These are phyloP conservation scores for Plantago ovata DNA, from an alignment of 257 asterid species.

Conservation along the genomic window DNA sequence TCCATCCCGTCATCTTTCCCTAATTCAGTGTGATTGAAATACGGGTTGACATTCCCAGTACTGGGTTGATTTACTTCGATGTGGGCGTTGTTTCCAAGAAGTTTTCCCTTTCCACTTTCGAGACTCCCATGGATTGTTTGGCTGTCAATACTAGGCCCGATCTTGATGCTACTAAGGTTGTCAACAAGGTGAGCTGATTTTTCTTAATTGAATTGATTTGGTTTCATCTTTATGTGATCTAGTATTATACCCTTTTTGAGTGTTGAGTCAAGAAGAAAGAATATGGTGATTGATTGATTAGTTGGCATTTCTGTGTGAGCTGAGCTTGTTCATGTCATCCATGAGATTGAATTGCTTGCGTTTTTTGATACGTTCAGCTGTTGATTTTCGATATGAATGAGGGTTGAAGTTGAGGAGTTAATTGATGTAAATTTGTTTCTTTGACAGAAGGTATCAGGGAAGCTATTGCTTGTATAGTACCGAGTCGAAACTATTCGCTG, in stretches of 20 bases:
- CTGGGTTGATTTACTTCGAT: slow-evolving; percentile 91
- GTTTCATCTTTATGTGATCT: slow-evolving; percentile 18
- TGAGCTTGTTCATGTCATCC: not conserved
- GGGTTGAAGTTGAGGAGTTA: not conserved
- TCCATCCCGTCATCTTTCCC: too few species aligned
- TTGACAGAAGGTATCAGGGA: slow-evolving; percentile 35
- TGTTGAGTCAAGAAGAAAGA: not conserved
- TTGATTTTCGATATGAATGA: not conserved
- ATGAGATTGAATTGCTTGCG: too few species aligned
- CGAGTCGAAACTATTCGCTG: slow-evolving; percentile 29
- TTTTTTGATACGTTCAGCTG: too few species aligned
- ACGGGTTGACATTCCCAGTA: slow-evolving; percentile 81
- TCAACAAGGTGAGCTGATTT: slow-evolving; percentile 37
- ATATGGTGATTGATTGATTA: not conserved
- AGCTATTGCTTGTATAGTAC: slow-evolving; percentile 37
- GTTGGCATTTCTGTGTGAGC: not conserved
- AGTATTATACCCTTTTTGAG: slow-evolving; percentile 18
- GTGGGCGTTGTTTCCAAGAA: slow-evolving; percentile 96
- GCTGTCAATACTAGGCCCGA: slow-evolving; percentile 42
- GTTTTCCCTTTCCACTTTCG: slow-evolving; percentile 80
- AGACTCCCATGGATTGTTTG: slow-evolving; percentile 81
- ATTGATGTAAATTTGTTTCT: slow-evolving; percentile 16
- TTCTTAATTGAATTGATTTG: not conserved
- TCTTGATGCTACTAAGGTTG: slow-evolving; percentile 32
- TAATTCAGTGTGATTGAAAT: slow-evolving; percentile 90